Percentiles rank a stretch among this genome's conserved stretches.
Evolutionary conservation across 2,329 filamentous ascomycete species (phyloP).

Genomic region (Alternaria ethzedia): DNA sequence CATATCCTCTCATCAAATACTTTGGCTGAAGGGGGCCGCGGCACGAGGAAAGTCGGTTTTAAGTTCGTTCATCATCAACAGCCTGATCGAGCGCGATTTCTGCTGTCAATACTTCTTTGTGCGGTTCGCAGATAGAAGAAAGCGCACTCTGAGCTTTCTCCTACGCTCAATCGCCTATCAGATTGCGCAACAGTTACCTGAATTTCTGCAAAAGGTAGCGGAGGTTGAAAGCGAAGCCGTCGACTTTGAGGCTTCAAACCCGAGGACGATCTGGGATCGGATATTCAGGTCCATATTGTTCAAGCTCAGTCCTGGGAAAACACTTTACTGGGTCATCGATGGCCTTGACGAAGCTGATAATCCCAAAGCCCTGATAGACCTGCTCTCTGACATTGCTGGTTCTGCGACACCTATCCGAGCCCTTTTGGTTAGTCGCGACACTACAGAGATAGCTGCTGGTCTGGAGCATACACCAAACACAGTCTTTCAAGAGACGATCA

Average conservation of each 20-base stretch:
- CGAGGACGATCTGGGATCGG: background rate
- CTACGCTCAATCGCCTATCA: background rate
- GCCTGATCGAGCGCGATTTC: background rate
- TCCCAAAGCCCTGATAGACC: background rate
- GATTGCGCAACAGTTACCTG: background rate
- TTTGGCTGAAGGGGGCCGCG: background rate
- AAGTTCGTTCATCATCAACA: background rate
- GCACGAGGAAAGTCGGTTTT: background rate
- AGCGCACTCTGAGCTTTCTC: background rate
- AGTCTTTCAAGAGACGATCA: background rate
- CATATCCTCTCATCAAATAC: background rate
- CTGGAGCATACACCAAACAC: background rate
- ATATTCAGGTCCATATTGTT: background rate
- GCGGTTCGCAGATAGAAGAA: background rate
- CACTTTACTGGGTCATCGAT: background rate
- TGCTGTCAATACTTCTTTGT: background rate
- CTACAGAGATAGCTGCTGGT: background rate
- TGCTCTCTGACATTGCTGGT: background rate
- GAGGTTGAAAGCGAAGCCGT: background rate
- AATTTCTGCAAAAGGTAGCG: background rate
- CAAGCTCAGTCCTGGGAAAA: background rate
- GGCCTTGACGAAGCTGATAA: background rate
- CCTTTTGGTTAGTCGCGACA: background rate
- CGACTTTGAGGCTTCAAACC: background rate
- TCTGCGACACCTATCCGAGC: background rate